phyloP scores from a whole-genome alignment of 257 asterid species.

The Nyctanthes arbortristis region DNA sequence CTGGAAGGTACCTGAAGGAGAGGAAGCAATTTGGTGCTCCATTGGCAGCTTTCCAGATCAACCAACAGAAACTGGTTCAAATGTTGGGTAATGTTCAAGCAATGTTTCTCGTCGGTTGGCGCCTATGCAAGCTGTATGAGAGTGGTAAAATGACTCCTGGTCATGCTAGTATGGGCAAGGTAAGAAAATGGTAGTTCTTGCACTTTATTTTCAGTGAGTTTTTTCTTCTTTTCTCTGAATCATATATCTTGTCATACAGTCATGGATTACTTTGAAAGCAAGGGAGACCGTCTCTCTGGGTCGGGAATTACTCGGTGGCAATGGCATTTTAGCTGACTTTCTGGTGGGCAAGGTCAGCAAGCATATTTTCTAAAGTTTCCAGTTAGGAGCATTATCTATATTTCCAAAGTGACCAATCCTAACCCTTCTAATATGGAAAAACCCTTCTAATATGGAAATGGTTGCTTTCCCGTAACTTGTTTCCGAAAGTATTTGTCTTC shows the following conservation, averaged over 20 bases:
- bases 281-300: constrained; percentile 90
- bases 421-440: too few relatives aligned
- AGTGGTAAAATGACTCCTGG: constrained; percentile 95
- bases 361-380: neutral
- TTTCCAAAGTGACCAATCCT: neutral
- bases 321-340: constrained; percentile 76
- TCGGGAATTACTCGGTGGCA: constrained; percentile 95
- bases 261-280: constrained; percentile 78
- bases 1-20: constrained; percentile 80
- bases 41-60: constrained; percentile 92
- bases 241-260: constrained; percentile 42
- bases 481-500: too few relatives aligned
- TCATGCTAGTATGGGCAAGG: constrained; percentile 98
- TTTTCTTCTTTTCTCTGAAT: neutral
- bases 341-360: constrained; percentile 77
- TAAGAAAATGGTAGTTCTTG: constrained; percentile 23
- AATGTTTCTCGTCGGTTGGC: constrained; percentile 90
- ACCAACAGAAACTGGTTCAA: constrained; percentile 84
- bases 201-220: neutral
- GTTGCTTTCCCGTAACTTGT: neutral
- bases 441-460: neutral
- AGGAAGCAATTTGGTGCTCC: constrained; percentile 99
- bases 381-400: neutral
- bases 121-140: constrained; percentile 91
- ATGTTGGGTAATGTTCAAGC: constrained; percentile 92